Base-by-base conservation (phyloP, 2,329 filamentous ascomycete species). In the Talaromyces verruculosus region DNA sequence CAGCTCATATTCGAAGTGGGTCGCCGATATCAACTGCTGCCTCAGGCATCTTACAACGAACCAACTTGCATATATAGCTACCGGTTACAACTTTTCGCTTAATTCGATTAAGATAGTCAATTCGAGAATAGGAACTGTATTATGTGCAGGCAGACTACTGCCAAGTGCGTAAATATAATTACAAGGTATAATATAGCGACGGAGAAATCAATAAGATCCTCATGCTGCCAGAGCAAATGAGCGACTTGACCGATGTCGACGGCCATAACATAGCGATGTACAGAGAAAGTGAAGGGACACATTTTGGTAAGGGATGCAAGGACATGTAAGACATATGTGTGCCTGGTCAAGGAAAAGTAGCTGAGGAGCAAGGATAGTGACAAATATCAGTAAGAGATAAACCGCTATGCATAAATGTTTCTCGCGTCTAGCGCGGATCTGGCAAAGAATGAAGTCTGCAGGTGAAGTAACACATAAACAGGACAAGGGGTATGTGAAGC, bases 401-500 rank as follows among this genome's bases (percentile, higher is more conserved):
- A 63, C 66, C 67, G 63, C 58, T 64, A 65, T 61, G 63, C 59
- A 51, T 58, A 62, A 41, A 62, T 65, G 58, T 62, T 37, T 67
- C 41, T 64, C 67, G 66, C 68, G 62, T 65, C 67, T 67, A 63
- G 67, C 67, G 67, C 66, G 58, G 39, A 51, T 39, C 57, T 30
- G 45, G 61, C 62, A 67, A 60, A 69, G 71, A 68, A 49, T 35
- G 69, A 67, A 67, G 60, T 64, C 43, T 57, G 43, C 30, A 41
- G 30, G 13, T 59, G 51, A 22, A 15, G 2, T n/a, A 61, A 64
- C 57, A 58, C 25, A 60, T 49, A 37, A 69, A 72, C 67, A 72
- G 64, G 61, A 69, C 68, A 65, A 66, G 68, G 66, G 67, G 64
- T 67, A 72, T 67, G 65, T 63, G 19, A 61, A 67, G 67, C 30